Evolutionary conservation across 495 filamentous ascomycete genomes (phyloP), one percentile per base, ranked within the genome.

Genomic region (Ramalina intermedia): DNA sequence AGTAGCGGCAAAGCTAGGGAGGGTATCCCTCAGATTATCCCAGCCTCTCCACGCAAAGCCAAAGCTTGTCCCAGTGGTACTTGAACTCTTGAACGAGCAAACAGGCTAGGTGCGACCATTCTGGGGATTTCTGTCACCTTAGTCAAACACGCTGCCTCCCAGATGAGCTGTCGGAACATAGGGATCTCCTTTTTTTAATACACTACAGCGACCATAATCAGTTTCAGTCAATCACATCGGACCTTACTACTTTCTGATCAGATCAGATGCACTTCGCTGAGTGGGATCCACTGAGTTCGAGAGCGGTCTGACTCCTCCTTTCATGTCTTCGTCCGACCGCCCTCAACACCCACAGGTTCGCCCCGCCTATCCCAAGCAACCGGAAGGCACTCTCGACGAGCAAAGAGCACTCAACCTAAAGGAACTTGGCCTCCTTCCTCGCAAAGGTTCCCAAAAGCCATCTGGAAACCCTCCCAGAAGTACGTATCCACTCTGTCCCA

Each of bases 401-500:
- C 53, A 52, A 49, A 50, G 48, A 50, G 50, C 41, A 4, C 37
- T 52, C 20, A 57, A 56, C 24, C 42, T 57, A 41, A 47, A 48
- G 18, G 57, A 60, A 26, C 55, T 60, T 40, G 57, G 57, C 27
- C 27, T 60, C 24, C 47, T 60, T 17, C 57, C 57, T 20, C 49
- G 51, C 43, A 60, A 55, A 42, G 50, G 37, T 14, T 44, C 45
- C 27, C 57, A 52, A 33, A 33, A 33, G 36, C 50, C 55, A 42
- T 49, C 57, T 38, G 55, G 35, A 27, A 57, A 55, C 37, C 46
- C 46, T 41, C 47, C 2, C 29, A 33, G 52, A 36, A 60, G 57
- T 60, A 53, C 50, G 57, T 53, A 41, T 46, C 14, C 40, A 48
- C 18, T 12, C 21, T 39, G 17, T 37, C 17, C 33, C n/a, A 6